A percentile compares a stretch with the other conserved stretches of the same genome.
phyloP scores from a whole-genome alignment of 1,139 yeast genomes.

The Pichia cactophila region DNA sequence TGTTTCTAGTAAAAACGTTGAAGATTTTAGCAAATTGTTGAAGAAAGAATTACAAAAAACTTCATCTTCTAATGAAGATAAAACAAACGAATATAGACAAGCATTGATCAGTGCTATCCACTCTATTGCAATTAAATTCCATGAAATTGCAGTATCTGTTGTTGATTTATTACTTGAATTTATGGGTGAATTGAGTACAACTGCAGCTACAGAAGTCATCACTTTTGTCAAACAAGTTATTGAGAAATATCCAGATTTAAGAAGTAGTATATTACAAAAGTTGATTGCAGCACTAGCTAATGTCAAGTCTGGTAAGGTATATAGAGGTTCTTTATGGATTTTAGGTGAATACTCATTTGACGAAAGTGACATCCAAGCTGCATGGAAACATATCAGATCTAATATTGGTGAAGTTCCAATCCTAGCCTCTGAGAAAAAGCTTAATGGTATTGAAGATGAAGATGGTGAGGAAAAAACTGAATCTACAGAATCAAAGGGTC shows the following conservation, averaged over 20 bases:
- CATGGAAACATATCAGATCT: conserved; percentile 82
- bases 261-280: conserved; percentile 58
- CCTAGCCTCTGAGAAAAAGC: conserved; percentile 60
- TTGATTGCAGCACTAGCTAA: conserved; percentile 56
- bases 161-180: conserved; percentile 84
- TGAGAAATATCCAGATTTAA: conserved; percentile 80
- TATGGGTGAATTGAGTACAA: conserved; percentile 72
- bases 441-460: conserved; percentile 26
- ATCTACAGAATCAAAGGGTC: conserved; percentile 42
- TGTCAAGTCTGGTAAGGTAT: conserved; percentile 82
- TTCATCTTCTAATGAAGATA: conserved; percentile 62
- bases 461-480: conserved; percentile 30
- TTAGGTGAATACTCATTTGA: conserved; percentile 84
- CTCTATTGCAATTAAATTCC: conserved; percentile 79
- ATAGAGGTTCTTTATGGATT: conserved; percentile 92
- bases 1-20: conserved; percentile 83
- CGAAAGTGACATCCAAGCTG: conserved; percentile 65
- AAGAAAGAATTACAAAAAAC: conserved; percentile 86
- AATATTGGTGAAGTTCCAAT: conserved; percentile 92
- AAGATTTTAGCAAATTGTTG: conserved; percentile 83
- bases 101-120: conserved; percentile 83
- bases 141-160: conserved; percentile 86
- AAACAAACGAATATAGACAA: conserved; percentile 81
- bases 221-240: conserved; percentile 88
- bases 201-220: conserved; percentile 75